Percentiles rank a stretch among this genome's conserved stretches.
Conservation (phyloP, 345 rosid genomes). For the Populus simonii region DNA sequence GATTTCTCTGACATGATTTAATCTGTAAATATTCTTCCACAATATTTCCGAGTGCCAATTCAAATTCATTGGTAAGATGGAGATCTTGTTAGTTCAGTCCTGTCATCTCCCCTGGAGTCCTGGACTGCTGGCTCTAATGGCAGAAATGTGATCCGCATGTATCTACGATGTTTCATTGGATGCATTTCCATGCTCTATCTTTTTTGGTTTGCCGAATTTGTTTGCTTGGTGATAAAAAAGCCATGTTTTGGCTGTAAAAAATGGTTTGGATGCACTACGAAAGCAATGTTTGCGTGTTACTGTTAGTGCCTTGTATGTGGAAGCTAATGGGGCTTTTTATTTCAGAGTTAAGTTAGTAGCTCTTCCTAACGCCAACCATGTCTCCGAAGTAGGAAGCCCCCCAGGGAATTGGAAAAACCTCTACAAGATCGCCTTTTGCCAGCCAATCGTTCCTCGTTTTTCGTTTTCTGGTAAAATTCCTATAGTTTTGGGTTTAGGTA, state of each 20-base stretch:
- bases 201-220: neutral
- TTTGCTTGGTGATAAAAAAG: neutral
- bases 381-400: too few species aligned
- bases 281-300: neutral
- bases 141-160: neutral
- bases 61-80: slow-evolving; percentile 20
- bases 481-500: neutral
- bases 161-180: neutral
- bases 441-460: neutral
- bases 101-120: neutral
- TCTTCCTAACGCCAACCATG: neutral
- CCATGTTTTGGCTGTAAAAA: neutral
- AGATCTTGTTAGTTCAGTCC: neutral
- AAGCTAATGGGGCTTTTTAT: neutral
- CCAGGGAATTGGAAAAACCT: neutral
- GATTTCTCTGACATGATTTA: slow-evolving; percentile 10
- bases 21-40: slow-evolving; percentile 39
- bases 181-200: neutral
- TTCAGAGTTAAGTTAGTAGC: neutral
- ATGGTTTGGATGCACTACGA: neutral
- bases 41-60: slow-evolving; percentile 27
- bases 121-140: neutral
- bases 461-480: neutral
- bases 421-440: neutral
- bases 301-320: neutral